Base-by-base conservation (phyloP, 169 alveolate species). In the Miamiensis avidus region DNA sequence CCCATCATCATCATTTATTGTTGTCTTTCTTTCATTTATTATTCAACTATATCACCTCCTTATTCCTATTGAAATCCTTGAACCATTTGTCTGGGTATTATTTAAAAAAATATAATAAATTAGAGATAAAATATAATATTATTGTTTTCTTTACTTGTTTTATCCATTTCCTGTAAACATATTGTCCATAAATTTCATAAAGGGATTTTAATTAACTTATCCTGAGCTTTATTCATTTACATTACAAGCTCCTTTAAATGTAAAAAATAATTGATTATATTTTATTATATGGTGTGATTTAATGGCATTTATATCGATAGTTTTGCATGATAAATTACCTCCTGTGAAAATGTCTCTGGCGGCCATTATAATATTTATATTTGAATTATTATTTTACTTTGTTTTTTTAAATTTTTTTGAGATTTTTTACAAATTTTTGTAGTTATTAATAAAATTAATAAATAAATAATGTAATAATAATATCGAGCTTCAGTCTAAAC, bases 291-390 rank as follows among this genome's bases (percentile, higher is more conserved):
- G 31, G 69, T 31, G 81, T 31, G 81, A 75, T 28, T 0, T 75
- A 0, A 31, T 65, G 27, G 31, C 0, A 0, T 31, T 31, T 28
- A 30, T 34, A 31, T 16, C 28, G 0, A 31, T 31, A 25, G 4
- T 30, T 0, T 11, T 49, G 4, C 20, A 1, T 33, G 15, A 1
- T 0, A 27, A 6, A 16, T 77, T 77, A 77, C 89, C 90, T 81
- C 90, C 90, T 75, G 86, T 86, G 31, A 75, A 79, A 25, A 86
- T 75, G 81, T 86, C 84, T 65, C 87, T 33, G 34, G 81, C 74
- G 6, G 82, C 85, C 85, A 81, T 81, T 81, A 15, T 73, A n/a
- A n/a, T n/a, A n/a, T n/a, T n/a, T n/a, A n/a, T n/a, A n/a, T n/a
- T n/a, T n/a, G n/a, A n/a, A n/a, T n/a, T n/a, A n/a, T n/a, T n/a